Base-by-base conservation (phyloP, 495 filamentous ascomycete species). In the Pyrenula aspistea region DNA sequence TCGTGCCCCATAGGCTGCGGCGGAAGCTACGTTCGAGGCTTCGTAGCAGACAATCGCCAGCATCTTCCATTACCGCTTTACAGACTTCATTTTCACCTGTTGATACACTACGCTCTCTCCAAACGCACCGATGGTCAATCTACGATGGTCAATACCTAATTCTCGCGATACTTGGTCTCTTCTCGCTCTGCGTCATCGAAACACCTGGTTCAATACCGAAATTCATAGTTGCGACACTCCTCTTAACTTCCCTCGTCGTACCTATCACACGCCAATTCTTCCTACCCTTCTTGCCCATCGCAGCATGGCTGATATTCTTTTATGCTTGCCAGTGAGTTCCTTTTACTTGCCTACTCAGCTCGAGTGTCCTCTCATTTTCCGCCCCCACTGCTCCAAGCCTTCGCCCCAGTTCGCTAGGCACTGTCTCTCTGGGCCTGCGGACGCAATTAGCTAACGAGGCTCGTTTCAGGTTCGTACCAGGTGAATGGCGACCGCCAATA, bases 181-280 rank as follows among this genome's bases (percentile, higher is more conserved):
- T 95, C 71, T 88, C 86, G 25, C 75, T 96, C 36, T 88, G 75
- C 60, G 80, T 96, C 59, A 86, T 89, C 55, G 84, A 89, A 62
- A 72, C 78, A 4, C 86, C 88, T 1, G 85, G 86, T 2, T 78
- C 85, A 2, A 62, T 94, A 42, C 66, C 79, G 22, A 95, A 95
- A 76, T 85, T 81, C 15, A 75, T 74, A 47, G 76, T 82, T 50
- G 76, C 88, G 48, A 77, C 85, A 0, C 70, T 83, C n/a, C 70
- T 90, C 48, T 76, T 86, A 25, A 63, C 78, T 55, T 78, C 87
- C n/a, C 79, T 95, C 12, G 70, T 90, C 22, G 73, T 96, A 63
- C 92, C 92, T n/a, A 76, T 88, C 56, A 94, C 91, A 2, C 77
- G 88, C 51, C 92, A 97, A 65, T 95, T 96, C 69, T 90, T 94